A percentile compares a stretch with the other conserved stretches of the same genome.
Conservation (phyloP, 352 stramenopile species). For the Discostella stelligera region DNA sequence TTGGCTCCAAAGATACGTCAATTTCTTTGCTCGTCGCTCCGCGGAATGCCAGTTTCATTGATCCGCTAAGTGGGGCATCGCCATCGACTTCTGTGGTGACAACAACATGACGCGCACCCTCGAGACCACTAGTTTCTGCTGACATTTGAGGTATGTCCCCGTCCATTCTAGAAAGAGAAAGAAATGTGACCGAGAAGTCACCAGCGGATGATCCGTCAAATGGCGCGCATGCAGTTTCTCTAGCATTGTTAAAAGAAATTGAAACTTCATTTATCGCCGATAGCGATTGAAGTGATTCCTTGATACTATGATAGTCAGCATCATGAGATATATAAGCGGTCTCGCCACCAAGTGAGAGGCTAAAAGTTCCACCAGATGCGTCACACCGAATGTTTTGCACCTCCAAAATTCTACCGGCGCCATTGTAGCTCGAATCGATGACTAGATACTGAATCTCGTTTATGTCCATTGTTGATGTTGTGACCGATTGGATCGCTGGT, state of each 20-base stretch:
- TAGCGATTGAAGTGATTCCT: slow-evolving; percentile 88
- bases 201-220: slow-evolving; percentile 75
- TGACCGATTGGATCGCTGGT: slow-evolving; percentile 77
- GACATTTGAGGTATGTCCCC: slow-evolving; percentile 89
- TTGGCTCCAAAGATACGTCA: slow-evolving; percentile 68
- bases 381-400: slow-evolving; percentile 91
- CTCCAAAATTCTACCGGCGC: slow-evolving; percentile 76
- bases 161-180: slow-evolving; percentile 80
- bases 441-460: slow-evolving; percentile 87
- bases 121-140: slow-evolving; percentile 85
- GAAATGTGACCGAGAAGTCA: slow-evolving; percentile 88
- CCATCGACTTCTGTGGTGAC: slow-evolving; percentile 84
- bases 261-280: slow-evolving; percentile 86
- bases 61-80: slow-evolving; percentile 87
- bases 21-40: slow-evolving; percentile 85
- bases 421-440: slow-evolving; percentile 83
- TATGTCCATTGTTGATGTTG: slow-evolving; percentile 80
- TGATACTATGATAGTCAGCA: slow-evolving; percentile 82
- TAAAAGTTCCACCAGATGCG: slow-evolving; percentile 87
- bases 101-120: slow-evolving; percentile 88
- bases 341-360: slow-evolving; percentile 77
- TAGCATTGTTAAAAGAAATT: slow-evolving; percentile 68
- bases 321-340: slow-evolving; percentile 89
- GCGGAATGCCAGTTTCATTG: slow-evolving; percentile 88
- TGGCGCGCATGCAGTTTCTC: slow-evolving; percentile 79